These are phyloP conservation scores for Pseudoneurospora amorphoporcata DNA, from an alignment of 495 filamentous ascomycete genomes.

Conservation along the genomic window DNA sequence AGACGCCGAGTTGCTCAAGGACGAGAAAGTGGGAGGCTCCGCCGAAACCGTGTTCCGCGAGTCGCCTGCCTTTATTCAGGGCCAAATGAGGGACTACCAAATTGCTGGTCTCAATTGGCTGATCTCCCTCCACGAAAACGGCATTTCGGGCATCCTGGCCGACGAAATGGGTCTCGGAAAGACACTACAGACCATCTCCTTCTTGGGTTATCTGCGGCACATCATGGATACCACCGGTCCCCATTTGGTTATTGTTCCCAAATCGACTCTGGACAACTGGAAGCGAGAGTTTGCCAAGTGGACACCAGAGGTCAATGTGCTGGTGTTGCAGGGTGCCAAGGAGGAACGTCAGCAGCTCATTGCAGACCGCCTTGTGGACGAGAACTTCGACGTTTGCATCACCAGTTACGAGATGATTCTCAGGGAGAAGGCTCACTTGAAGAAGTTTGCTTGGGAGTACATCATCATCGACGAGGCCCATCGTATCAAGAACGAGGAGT, in stretches of 20 bases:
- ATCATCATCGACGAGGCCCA: constrained; percentile 99
- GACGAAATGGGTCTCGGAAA: constrained; percentile 98
- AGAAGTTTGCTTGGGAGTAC: constrained; percentile 99
- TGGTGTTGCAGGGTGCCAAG: constrained; percentile 92
- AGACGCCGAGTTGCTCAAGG: constrained; percentile 86
- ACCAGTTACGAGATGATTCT: constrained; percentile 48
- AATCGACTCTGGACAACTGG: constrained; percentile 98
- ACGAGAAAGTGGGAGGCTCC: constrained; percentile 78
- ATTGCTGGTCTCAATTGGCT: constrained; percentile 93
- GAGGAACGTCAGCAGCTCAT: constrained; percentile 86
- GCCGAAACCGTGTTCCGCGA: constrained; percentile 86
- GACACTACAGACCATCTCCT: constrained; percentile 81
- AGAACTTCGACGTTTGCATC: constrained; percentile 47
- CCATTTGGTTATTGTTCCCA: constrained; percentile 90
- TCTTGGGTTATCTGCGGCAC: constrained; percentile 88
- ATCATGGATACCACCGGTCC: constrained; percentile 80
- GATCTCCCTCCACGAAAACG: constrained; percentile 96
- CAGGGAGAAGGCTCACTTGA: constrained; percentile 86
- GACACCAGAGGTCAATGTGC: constrained; percentile 91
- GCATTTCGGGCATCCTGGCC: constrained; percentile 93
- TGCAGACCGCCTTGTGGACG: constrained; percentile 78
- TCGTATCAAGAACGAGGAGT: constrained; percentile 99
- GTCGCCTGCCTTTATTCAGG: constrained; percentile 81
- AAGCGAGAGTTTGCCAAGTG: constrained; percentile 85
- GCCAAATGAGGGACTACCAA: constrained; percentile 91